phyloP scores from a whole-genome alignment of 2,329 filamentous ascomycete species.

The Ophiostoma fasciatum region DNA sequence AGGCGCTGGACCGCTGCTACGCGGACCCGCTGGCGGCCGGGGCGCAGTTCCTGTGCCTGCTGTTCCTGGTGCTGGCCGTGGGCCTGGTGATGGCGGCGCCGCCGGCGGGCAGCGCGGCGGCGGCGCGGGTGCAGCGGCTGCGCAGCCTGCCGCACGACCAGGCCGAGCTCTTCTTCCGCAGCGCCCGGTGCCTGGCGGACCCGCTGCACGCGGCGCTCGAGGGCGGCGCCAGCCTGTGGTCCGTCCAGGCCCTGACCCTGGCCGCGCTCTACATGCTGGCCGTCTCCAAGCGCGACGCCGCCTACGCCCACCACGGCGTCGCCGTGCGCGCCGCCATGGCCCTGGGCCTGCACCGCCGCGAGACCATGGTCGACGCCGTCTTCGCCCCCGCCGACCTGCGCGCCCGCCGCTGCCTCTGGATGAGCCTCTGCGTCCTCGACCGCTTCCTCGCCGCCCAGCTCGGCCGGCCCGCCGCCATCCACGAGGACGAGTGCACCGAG shows the following conservation, averaged over 20 bases:
- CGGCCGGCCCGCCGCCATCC: constrained; percentile 46
- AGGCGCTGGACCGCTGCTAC: constrained; percentile 37
- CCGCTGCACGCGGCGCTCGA: constrained; percentile 36
- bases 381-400: constrained; percentile 21
- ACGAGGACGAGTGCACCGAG: constrained; percentile 45
- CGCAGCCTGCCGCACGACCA: constrained; percentile 31
- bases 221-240: constrained; percentile 49
- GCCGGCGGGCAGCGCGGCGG: constrained; percentile 31
- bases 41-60: constrained; percentile 38
- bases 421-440: constrained; percentile 49
- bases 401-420: constrained; percentile 44
- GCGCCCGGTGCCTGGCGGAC: constrained; percentile 37
- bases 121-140: constrained; percentile 34
- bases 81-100: constrained; percentile 44
- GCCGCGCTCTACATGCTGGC: constrained; percentile 51
- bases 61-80: constrained; percentile 49
- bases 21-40: constrained; percentile 33
- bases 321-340: constrained; percentile 48
- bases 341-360: constrained; percentile 46
- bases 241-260: constrained; percentile 45
- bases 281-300: constrained; percentile 46
- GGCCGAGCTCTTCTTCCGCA: constrained; percentile 48
- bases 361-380: constrained; percentile 39
- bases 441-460: constrained; percentile 47
- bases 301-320: constrained; percentile 47